Base-by-base conservation (phyloP, 192 early-diverging fungal species). In the Backusella psychrophila region DNA sequence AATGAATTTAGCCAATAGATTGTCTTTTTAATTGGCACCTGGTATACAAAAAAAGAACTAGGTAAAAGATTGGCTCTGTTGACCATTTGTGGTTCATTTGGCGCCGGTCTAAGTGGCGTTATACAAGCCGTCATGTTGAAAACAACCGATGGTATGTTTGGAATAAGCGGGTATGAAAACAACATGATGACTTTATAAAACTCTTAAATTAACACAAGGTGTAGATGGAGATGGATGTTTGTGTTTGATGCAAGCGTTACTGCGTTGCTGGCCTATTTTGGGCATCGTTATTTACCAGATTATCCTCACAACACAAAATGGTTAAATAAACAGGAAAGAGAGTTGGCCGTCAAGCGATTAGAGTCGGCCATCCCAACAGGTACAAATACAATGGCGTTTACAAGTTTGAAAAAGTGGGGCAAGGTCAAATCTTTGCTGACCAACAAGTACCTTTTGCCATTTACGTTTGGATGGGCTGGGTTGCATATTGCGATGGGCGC, bases 171-270 rank as follows among this genome's bases (percentile, higher is more conserved):
- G 81, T 79, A 79, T 59, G 14, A 44, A 12, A 14, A 14, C 14
- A 44, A 14, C 39, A 11, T 41, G 1, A 6, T 9, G n/a, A n/a
- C n/a, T n/a, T n/a, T n/a, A n/a, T n/a, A n/a, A n/a, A n/a, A n/a
- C n/a, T 2, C 9, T 39, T 39, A 39, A 6, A 39, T 39, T 39
- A 44, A 44, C 12, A 23, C 3, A 56, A 7, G 2, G n/a, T 11
- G 4, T 66, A 81, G 80, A 0, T 83, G 82, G 82, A 66, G 82
- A 6, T 83, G 82, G 82, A 78, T 79, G 68, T 83, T 83, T 66
- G 29, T 80, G 8, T 77, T 83, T 75, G 82, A 83, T 44, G 82
- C 75, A 2, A 35, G 46, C 29, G 41, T 83, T 19, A 83, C 82
- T 14, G 33, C 53, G 1, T 29, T 80, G 0, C 56, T 83, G 12